Conservation (phyloP, 371 early-diverging fungal genomes). For the Saksenaea oblongispora region DNA sequence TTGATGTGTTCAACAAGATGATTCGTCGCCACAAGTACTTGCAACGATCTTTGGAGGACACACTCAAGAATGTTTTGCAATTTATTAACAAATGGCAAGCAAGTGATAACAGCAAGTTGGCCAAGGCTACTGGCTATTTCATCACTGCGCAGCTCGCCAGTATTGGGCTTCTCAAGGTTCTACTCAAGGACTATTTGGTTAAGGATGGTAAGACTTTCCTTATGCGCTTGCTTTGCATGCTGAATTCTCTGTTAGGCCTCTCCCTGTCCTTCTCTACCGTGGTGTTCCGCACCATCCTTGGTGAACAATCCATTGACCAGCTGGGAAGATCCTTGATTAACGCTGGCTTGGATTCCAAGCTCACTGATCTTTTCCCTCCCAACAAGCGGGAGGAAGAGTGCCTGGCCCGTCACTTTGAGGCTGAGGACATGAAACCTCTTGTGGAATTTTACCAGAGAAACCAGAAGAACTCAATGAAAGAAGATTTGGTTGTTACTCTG, state of each 20-base stretch:
- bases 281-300: slow-evolving; percentile 80
- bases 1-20: slow-evolving; percentile 82
- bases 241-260: slow-evolving; percentile 36
- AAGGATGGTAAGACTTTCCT: slow-evolving; percentile 69
- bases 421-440: slow-evolving; percentile 85
- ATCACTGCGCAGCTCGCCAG: slow-evolving; percentile 68
- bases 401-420: slow-evolving; percentile 89
- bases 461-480: slow-evolving; percentile 70
- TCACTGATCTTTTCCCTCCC: slow-evolving; percentile 90
- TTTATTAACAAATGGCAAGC: slow-evolving; percentile 85
- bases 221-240: background rate
- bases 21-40: slow-evolving; percentile 93
- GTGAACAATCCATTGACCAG: slow-evolving; percentile 76
- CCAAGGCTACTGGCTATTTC: slow-evolving; percentile 76
- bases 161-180: slow-evolving; percentile 67
- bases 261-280: slow-evolving; percentile 81
- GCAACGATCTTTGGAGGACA: slow-evolving; percentile 84
- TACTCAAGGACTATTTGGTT: slow-evolving; percentile 91
- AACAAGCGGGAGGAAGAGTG: slow-evolving; percentile 88
- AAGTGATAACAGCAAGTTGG: slow-evolving; percentile 79
- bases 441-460: slow-evolving; percentile 79
- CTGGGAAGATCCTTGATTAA: slow-evolving; percentile 69
- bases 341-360: slow-evolving; percentile 71
- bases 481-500: slow-evolving; percentile 59
- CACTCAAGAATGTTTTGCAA: slow-evolving; percentile 80